phyloP scores from a whole-genome alignment of 2,329 filamentous ascomycete species.

The Periglandula ipomoeae region DNA sequence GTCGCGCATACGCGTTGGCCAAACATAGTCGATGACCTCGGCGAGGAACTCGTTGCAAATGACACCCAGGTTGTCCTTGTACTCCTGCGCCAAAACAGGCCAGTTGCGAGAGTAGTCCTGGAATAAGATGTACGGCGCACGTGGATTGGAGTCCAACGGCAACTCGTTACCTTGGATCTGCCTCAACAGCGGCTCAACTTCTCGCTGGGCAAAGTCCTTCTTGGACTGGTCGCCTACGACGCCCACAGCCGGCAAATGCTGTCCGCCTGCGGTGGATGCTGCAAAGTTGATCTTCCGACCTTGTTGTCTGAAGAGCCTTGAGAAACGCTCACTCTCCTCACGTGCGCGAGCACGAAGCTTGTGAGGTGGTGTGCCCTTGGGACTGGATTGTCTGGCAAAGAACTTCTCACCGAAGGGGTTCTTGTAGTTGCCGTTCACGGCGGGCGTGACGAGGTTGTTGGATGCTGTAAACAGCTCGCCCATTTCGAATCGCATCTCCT shows the following conservation, averaged over 20 bases:
- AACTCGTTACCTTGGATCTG: conserved; percentile 44
- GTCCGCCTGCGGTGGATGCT: conserved; percentile 9
- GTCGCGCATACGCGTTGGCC: conserved; percentile 42
- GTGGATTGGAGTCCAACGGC: conserved; percentile 42
- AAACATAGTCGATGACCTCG: conserved; percentile 41
- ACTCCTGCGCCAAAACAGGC: conserved; percentile 42
- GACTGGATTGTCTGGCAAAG: conserved; percentile 39
- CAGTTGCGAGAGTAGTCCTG: conserved; percentile 44
- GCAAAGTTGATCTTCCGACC: conserved; percentile 39
- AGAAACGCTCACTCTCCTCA: conserved; percentile 43
- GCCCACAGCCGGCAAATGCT: conserved; percentile 19
- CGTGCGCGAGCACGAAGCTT: conserved; percentile 41
- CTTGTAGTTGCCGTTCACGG: conserved; percentile 46
- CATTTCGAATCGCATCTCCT: conserved; percentile 45
- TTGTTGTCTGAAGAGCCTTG: conserved; percentile 37
- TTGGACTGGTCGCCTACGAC: conserved; percentile 30
- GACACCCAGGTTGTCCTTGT: conserved; percentile 44
- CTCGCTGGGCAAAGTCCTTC: conserved; percentile 36
- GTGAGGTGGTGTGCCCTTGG: conserved; percentile 40
- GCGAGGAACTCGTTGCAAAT: conserved; percentile 45
- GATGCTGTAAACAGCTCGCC: conserved; percentile 43
- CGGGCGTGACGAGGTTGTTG: conserved; percentile 44
- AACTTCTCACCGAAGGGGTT: conserved; percentile 43
- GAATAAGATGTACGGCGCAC: conserved; percentile 45
- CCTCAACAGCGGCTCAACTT: conserved; percentile 39